Percentiles rank a stretch among this genome's conserved stretches.
phyloP scores from a whole-genome alignment of 129 eudicot genomes.

The Centella asiatica region DNA sequence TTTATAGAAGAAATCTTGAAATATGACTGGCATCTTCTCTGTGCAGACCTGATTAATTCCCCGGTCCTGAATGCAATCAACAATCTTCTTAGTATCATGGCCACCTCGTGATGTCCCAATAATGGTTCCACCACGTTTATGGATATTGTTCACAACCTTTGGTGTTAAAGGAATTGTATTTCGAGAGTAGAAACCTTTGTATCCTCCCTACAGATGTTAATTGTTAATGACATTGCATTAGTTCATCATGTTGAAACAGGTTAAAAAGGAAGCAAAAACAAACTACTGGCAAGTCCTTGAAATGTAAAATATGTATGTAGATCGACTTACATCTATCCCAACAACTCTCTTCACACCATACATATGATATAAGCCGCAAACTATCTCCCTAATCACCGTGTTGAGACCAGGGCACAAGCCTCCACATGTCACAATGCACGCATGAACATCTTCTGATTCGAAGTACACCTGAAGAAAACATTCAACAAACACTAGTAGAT shows the following conservation, averaged over 20 bases:
- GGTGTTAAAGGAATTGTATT: conserved; percentile 67
- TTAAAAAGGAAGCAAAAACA: conserved; percentile 2
- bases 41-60: conserved; percentile 83
- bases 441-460: conserved; percentile 67
- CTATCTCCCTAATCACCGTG: conserved; percentile 88
- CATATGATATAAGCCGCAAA: conserved; percentile 63
- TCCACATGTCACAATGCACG: conserved; percentile 93
- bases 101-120: conserved; percentile 95
- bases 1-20: background rate
- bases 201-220: conserved; percentile 67
- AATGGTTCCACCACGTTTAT: conserved; percentile 92
- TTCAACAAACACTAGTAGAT: conserved; percentile 1
- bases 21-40: background rate
- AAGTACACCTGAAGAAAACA: conserved; percentile 57
- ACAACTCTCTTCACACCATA: conserved; percentile 64
- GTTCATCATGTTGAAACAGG: background rate
- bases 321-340: conserved; percentile 65
- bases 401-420: conserved; percentile 95
- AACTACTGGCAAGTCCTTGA: background rate
- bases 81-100: conserved; percentile 73
- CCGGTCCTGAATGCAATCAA: conserved; percentile 91
- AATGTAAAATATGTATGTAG: background rate
- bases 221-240: background rate
- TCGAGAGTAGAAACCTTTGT: conserved; percentile 80
- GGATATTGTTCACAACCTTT: conserved; percentile 64